Base-by-base conservation (phyloP, 306 rosid species). In the Carpinus viminea region DNA sequence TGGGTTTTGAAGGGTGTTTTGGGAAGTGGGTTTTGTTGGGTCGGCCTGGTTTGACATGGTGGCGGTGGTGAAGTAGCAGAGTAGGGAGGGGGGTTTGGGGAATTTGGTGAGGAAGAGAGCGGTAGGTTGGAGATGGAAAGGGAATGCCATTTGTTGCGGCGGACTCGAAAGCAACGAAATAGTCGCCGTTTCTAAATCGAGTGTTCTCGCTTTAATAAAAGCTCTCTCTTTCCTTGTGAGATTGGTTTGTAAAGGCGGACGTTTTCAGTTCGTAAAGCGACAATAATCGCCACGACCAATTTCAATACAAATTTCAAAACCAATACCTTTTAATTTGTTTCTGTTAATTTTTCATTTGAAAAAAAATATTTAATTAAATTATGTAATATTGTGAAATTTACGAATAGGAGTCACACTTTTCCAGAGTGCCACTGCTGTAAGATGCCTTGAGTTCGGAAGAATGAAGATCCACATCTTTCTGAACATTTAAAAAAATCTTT, bases 11-110 rank as follows among this genome's bases (percentile, higher is more conserved):
- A 75, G 80, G 86, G 76, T 66, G 62, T 50, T 87, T 86, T 43
- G 74, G 85, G 93, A 52, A 83, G 26, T 45, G 20, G 72, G 68
- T n/a, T 72, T 51, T 13, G 61, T 56, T 76, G 72, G 73, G 76
- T 75, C 80, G 24, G 66, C 3, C 46, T 74, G 77, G 77, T 70
- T 72, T 2, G 89, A 62, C 74, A 92, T 92, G 43, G 66, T 24
- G 56, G 83, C 48, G 78, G 73, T 20, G 73, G 51, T 15, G 43
- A 38, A 18, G 71, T 2, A 62, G 82, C 79, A 12, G 74, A 61
- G 59, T 6, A 34, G 34, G 31, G 34, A 61, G 28, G 53, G 41
- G 52, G 76, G 20, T 81, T 74, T 80, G 59, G 85, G 74, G 74
- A 53, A 36, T 68, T 31, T n/a, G 73, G 59, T 12, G 52, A 52